Evolutionary conservation across 2,329 filamentous ascomycete genomes (phyloP), one percentile per base, ranked within the genome.

Genomic region (Fusarium piperis): DNA sequence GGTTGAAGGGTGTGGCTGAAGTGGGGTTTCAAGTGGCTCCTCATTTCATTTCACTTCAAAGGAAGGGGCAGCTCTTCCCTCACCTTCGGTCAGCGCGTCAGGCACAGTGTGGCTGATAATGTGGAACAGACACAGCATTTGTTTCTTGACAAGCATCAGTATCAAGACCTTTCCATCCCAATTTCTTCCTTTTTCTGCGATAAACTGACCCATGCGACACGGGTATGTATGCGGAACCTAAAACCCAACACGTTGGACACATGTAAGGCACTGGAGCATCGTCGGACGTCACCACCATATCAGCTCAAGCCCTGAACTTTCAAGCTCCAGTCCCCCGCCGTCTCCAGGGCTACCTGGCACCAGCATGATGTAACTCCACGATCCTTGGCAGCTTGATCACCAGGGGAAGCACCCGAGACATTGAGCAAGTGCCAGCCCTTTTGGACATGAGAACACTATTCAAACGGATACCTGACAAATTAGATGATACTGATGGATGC

Each of bases 41-140:
- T 72, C 69, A 72, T 72, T 72, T 72, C 69, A 72, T 72, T 72
- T 72, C 69, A 72, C 69, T 72, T 46, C 23, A n/a, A 23, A n/a
- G 44, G 44, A 26, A 28, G 44, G 44, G 23, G 20, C 18, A 46
- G 15, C 41, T 48, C 53, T 38, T 23, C 3, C 23, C 59, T 70
- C 39, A 59, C 46, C 61, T 66, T 55, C 11, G 32, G 59, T 35
- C 64, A 60, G 48, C 58, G 38, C 46, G 32, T 51, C 44, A 72
- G 41, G 48, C 55, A 67, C 66, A 38, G 35, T 48, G 65, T 72
- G 62, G 62, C 62, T 66, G 38, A 66, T 23, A 13, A 44, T 9
- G 39, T 44, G 39, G 39, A 44, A 44, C 13, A 44, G 20, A 13
- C 32, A 4, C 39, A 44, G 26, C 32, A 23, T 44, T 13, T 44